Conservation (phyloP, 768 basidiomycete species). For the Kwoniella bestiolae region DNA sequence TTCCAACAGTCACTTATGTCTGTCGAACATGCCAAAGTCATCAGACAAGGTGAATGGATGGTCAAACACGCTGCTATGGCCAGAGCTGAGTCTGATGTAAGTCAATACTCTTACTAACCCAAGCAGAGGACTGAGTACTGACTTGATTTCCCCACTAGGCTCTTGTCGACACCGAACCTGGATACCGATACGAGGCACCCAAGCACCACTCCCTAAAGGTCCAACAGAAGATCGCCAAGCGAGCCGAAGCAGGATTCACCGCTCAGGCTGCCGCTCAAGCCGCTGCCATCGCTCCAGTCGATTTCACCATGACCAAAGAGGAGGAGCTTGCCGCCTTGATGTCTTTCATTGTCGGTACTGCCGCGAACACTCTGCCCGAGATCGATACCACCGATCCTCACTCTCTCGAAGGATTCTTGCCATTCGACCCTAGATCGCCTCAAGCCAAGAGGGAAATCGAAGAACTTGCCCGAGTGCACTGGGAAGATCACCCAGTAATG, state of each 20-base stretch:
- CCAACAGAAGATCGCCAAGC: conserved; percentile 24
- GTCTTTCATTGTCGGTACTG: conserved; percentile 34
- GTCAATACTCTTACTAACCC: not conserved
- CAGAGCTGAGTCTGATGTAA: conserved; percentile 24
- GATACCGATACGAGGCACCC: conserved; percentile 20
- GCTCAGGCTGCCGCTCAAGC: conserved; percentile 9
- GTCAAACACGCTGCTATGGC: conserved; percentile 27
- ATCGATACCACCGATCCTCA: conserved; percentile 23
- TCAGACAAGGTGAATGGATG: conserved; percentile 25
- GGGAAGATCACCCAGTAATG: conserved; percentile 45
- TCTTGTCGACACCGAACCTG: conserved; percentile 25
- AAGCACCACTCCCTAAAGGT: conserved; percentile 32
- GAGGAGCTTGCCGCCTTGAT: conserved; percentile 40
- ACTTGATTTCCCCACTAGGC: not conserved
- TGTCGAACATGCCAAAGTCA: conserved; percentile 26
- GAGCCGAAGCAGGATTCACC: conserved; percentile 11
- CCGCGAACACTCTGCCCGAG: conserved; percentile 30
- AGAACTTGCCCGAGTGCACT: conserved; percentile 33
- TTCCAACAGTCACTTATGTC: conserved; percentile 27
- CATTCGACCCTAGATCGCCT: conserved; percentile 35
- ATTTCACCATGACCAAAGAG: conserved; percentile 28
- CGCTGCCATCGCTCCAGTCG: not conserved
- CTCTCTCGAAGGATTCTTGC: conserved; percentile 32
- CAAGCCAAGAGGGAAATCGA: conserved; percentile 32
- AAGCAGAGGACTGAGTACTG: not conserved